Evolutionary conservation across 1,284 basidiomycete species (phyloP).

Genomic region (Pseudozyma flocculosa): DNA sequence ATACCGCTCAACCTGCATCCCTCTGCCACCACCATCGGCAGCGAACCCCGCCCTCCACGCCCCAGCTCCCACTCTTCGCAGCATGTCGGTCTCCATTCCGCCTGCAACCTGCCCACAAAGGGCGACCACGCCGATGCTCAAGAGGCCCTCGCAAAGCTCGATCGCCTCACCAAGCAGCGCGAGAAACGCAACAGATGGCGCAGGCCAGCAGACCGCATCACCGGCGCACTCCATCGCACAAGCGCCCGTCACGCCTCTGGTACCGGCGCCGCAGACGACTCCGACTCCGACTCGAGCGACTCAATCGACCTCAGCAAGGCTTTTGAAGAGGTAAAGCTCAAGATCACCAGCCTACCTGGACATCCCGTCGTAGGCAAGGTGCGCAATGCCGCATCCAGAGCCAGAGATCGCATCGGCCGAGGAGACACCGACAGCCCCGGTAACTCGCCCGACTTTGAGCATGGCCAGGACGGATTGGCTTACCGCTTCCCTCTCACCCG

Average conservation of each 20-base stretch:
- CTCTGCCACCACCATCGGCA: conserved; percentile 18
- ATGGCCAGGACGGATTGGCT: background rate
- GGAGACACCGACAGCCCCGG: conserved; percentile 13
- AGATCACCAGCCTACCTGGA: conserved; percentile 26
- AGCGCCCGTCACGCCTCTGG: conserved; percentile 14
- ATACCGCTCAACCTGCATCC: conserved; percentile 17
- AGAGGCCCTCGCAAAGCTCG: conserved; percentile 28
- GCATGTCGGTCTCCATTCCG: background rate
- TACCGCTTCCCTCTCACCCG: conserved; percentile 20
- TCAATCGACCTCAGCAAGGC: conserved; percentile 1
- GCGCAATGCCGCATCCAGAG: conserved; percentile 11
- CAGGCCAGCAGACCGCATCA: conserved; percentile 18
- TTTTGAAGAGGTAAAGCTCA: conserved; percentile 36
- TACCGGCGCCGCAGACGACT: conserved; percentile 15
- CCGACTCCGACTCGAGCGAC: conserved; percentile 16
- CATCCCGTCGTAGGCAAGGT: conserved; percentile 34
- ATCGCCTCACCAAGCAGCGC: conserved; percentile 29
- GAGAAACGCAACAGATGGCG: conserved; percentile 25
- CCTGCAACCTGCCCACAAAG: conserved; percentile 3
- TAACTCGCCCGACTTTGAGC: conserved; percentile 13
- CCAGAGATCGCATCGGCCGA: conserved; percentile 11
- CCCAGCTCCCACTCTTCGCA: no score
- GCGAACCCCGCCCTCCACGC: background rate
- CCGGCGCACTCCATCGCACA: conserved; percentile 11
- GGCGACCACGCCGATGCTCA: conserved; percentile 22